Evolutionary conservation across 2,329 filamentous ascomycete genomes (phyloP), one percentile per base, ranked within the genome.

Genomic region (Drechslerella coelobrocha): DNA sequence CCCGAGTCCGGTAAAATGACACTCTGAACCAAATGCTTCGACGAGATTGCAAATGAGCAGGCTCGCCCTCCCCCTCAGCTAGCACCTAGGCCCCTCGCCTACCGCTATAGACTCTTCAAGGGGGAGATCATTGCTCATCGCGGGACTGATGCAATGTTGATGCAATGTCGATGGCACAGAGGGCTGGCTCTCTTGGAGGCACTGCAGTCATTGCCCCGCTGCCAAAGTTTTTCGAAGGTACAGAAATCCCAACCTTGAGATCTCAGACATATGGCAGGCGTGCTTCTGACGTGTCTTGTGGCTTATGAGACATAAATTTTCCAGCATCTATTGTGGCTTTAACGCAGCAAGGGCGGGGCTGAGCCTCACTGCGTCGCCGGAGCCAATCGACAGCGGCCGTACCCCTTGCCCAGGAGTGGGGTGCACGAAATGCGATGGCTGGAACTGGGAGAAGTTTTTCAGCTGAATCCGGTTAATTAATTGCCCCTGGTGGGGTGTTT

Each of bases 381-480:
- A 14, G 52, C 63, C 63, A 71, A 62, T 62, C 55, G 59, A 52
- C 56, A 47, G 65, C 26, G 37, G 57, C 24, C 34, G 27, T 12
- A 12, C 57, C 59, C 60, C 57, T 53, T 47, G 53, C 27, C 39
- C 23, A 39, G 43, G 26, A 53, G 66, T 71, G 66, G 66, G 66
- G 59, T 63, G 59, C 29, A 52, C 57, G 66, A 71, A 71, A 71
- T 71, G 57, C 51, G 41, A 54, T 63, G 66, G 66, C 66, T 71
- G 59, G 66, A 71, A 63, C 53, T 31, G n/a, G 10, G n/a, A 6
- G 53, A 53, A 60, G 43, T 12, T 45, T 51, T 62, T 71, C 66
- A 71, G 66, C 66, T 71, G 66, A 71, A 71, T 71, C 66, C 66
- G 66, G 66, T 71, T 71, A 71, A 71, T 71, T 71, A 71, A 71